Evolutionary conservation across 306 rosid genomes (phyloP).

Genomic region (Inga oerstediana): DNA sequence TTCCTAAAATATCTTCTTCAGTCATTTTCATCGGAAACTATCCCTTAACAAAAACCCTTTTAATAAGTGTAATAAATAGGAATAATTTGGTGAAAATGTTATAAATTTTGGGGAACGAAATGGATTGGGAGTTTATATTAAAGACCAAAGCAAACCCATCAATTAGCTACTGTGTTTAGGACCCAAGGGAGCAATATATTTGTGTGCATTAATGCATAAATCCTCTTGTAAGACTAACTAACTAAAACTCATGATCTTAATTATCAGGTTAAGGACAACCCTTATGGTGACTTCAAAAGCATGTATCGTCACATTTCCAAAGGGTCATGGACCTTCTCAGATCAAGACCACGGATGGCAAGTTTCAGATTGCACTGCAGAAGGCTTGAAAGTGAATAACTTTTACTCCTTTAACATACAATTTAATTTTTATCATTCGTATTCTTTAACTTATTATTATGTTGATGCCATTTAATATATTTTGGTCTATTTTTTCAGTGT

Average conservation of each 20-base stretch:
- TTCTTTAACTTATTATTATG: neutral
- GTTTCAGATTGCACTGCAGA: constrained; percentile 86
- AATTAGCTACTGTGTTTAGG: no score
- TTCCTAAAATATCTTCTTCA: neutral
- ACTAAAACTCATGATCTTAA: neutral
- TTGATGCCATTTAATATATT: no score
- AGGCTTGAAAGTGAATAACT: constrained; percentile 56
- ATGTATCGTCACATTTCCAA: constrained; percentile 79
- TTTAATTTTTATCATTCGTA: neutral
- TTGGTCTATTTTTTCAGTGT: constrained; percentile 47
- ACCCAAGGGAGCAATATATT: no score
- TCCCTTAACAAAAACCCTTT: neutral
- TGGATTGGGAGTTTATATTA: neutral
- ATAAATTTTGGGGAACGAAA: neutral
- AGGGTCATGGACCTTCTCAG: constrained; percentile 84
- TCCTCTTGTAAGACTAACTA: neutral
- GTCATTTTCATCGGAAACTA: neutral
- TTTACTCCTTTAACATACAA: neutral
- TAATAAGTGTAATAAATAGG: neutral
- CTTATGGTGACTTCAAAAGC: constrained; percentile 58
- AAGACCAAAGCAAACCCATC: neutral
- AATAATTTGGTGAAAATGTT: neutral
- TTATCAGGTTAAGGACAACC: constrained; percentile 56
- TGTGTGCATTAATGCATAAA: neutral
- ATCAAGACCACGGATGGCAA: constrained; percentile 85